Conservation (phyloP, 495 filamentous ascomycete genomes). For the Pyrenopolyporus hunteri region DNA sequence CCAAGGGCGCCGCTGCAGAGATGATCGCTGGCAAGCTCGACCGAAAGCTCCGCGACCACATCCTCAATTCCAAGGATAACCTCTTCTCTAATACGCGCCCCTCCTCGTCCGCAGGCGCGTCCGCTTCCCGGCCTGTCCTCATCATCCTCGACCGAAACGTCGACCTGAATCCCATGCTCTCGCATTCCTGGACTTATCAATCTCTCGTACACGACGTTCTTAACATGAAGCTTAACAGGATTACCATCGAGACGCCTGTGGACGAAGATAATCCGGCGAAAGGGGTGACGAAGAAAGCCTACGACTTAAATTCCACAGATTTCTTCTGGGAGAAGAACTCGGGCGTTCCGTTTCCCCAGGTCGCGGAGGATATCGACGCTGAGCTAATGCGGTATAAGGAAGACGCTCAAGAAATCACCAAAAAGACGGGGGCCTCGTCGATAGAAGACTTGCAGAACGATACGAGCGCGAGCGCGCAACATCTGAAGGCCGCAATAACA, state of each 20-base stretch:
- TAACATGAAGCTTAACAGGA: slow-evolving; percentile 93
- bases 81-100: slow-evolving; percentile 67
- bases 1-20: slow-evolving; percentile 90
- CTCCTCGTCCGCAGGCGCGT: slow-evolving; percentile 55
- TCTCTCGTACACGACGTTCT: slow-evolving; percentile 95
- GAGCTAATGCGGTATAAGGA: slow-evolving; percentile 95
- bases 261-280: slow-evolving; percentile 77
- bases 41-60: slow-evolving; percentile 93
- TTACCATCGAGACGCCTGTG: slow-evolving; percentile 82
- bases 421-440: slow-evolving; percentile 89
- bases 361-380: slow-evolving; percentile 92
- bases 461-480: slow-evolving; percentile 83
- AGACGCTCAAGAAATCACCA: slow-evolving; percentile 92
- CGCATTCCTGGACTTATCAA: slow-evolving; percentile 99
- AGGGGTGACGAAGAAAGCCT: slow-evolving; percentile 77
- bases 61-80: slow-evolving; percentile 96
- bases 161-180: slow-evolving; percentile 97
- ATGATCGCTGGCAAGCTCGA: slow-evolving; percentile 93
- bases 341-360: slow-evolving; percentile 91
- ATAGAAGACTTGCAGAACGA: slow-evolving; percentile 94
- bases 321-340: slow-evolving; percentile 98
- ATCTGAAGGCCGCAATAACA: slow-evolving; percentile 94
- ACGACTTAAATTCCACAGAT: slow-evolving; percentile 88
- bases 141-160: slow-evolving; percentile 93
- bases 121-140: slow-evolving; percentile 79